Evolutionary conservation across 345 rosid species (phyloP), one percentile per base, ranked within the genome.

Genomic region (Gossypium raimondii): DNA sequence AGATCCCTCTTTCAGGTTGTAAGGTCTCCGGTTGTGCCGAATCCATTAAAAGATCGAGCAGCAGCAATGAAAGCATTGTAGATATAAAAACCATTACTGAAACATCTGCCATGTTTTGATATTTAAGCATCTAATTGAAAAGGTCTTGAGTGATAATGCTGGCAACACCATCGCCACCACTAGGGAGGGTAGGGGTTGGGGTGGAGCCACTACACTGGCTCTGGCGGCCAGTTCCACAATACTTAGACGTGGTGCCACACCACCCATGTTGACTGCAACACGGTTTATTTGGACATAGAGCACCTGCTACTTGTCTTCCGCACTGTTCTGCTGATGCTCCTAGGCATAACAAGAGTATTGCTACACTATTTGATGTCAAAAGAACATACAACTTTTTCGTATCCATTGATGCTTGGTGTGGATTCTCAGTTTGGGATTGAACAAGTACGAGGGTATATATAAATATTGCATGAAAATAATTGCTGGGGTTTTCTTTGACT

Each of bases 61-160:
- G 78, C 84, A 2, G 76, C 20, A 11, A 84, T 78, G 58, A 84
- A 81, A 73, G 84, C 84, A 53, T 65, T 55, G 55, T 84, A 78
- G 20, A 68, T 70, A 34, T 82, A 82, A 70, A 82, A 80, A 1
- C 81, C 81, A n/a, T 72, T 82, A 53, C 81, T 73, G 0, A 22
- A 72, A 20, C 81, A 81, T 41, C 77, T 61, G 7, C 41, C 41
- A 34, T 11, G 13, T 75, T 81, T 34, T 77, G 72, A 69, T 81
- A 69, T 29, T 73, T 81, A 2, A 81, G 47, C 78, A 73, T 67
- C 62, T 73, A 65, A 55, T 81, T 61, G 67, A 81, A 81, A 17
- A 72, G 25, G 12, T 61, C 44, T 7, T 51, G 67, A 11, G 70
- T 63, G 47, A 63, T 63, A 1, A 74, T 51, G 60, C 61, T 27